A percentile compares a stretch with the other conserved stretches of the same genome.
Evolutionary conservation across 805 yeast genomes (phyloP).

Genomic region (Tetrapisispora nanseiensis): DNA sequence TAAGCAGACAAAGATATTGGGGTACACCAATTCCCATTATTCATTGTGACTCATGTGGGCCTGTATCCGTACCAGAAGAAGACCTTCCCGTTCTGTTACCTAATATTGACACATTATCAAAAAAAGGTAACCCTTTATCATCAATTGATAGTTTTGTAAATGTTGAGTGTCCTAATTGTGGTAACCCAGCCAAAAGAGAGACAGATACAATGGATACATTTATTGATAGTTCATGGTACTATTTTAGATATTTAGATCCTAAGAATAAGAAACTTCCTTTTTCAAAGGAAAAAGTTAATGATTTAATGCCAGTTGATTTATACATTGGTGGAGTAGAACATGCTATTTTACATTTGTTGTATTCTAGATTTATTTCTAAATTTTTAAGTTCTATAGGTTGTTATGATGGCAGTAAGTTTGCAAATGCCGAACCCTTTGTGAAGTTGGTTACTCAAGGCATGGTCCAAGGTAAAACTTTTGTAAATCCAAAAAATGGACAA

Average conservation of each 20-base stretch:
- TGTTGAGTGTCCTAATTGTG: slow-evolving; percentile 75
- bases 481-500: slow-evolving; percentile 60
- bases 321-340: slow-evolving; percentile 96
- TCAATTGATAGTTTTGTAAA: slow-evolving; percentile 58
- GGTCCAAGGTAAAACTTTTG: slow-evolving; percentile 88
- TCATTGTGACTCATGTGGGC: slow-evolving; percentile 78
- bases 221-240: slow-evolving; percentile 97
- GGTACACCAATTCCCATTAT: slow-evolving; percentile 97
- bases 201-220: slow-evolving; percentile 99
- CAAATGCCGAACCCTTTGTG: slow-evolving; percentile 68
- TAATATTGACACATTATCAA: slow-evolving; percentile 38
- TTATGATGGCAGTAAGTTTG: slow-evolving; percentile 51
- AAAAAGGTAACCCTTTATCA: slow-evolving; percentile 59
- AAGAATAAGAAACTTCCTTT: slow-evolving; percentile 51
- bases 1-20: slow-evolving; percentile 94
- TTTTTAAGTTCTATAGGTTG: slow-evolving; percentile 56
- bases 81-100: slow-evolving; percentile 83
- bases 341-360: slow-evolving; percentile 84
- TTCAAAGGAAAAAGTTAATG: slow-evolving; percentile 37
- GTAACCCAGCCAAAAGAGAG: slow-evolving; percentile 64
- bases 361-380: slow-evolving; percentile 78
- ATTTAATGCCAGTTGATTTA: slow-evolving; percentile 71
- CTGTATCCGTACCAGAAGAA: slow-evolving; percentile 83
- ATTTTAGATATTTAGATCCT: slow-evolving; percentile 73
- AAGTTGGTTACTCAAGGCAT: slow-evolving; percentile 88